Evolutionary conservation across 257 asterid species (phyloP).

Genomic region (Solanum habrochaites): DNA sequence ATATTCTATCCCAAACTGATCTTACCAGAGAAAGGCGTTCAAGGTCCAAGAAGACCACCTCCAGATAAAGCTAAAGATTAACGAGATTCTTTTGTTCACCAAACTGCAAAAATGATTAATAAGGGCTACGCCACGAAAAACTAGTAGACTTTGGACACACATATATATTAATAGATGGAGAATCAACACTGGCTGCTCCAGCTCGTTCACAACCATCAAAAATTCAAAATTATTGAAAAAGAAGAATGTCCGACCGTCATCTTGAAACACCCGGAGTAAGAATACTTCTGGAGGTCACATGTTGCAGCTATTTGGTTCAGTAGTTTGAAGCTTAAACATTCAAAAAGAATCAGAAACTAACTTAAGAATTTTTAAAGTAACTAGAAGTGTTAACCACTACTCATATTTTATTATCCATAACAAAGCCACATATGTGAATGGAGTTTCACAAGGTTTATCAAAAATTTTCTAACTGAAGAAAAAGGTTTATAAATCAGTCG

Average conservation of each 20-base stretch:
- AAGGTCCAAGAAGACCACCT: background rate
- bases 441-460: background rate
- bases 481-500: background rate
- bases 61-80: background rate
- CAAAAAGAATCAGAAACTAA: background rate
- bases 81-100: conserved; percentile 4
- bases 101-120: background rate
- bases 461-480: background rate
- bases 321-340: conserved; percentile 58
- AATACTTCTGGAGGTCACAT: conserved; percentile 87
- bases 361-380: background rate
- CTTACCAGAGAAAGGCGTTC: conserved; percentile 7
- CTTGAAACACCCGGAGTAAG: conserved; percentile 46
- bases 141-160: background rate
- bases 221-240: background rate
- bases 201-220: too few species aligned
- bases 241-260: background rate
- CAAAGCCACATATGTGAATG: background rate
- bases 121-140: background rate
- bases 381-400: background rate
- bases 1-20: too few species aligned
- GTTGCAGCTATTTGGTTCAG: conserved; percentile 84
- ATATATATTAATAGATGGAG: background rate
- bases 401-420: background rate
- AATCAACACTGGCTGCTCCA: background rate